Conservation (phyloP, 176 grass and related monocot species). For the Eragrostis curvula region DNA sequence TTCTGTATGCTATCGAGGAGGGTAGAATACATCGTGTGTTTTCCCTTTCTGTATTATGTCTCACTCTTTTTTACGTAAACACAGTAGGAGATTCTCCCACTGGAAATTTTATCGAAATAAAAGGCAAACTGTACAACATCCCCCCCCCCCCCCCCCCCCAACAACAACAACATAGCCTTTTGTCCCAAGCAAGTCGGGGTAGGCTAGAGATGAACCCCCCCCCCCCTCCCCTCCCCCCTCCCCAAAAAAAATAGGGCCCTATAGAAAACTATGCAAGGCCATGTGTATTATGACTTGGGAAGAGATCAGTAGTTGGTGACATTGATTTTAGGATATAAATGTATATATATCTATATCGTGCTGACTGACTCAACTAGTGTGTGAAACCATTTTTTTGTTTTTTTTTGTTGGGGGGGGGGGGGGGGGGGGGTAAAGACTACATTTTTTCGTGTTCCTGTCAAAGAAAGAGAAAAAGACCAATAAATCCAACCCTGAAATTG, state of each 20-base stretch:
- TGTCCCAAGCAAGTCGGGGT: no score
- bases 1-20: constrained; percentile 7
- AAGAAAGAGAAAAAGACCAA: neutral
- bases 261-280: neutral
- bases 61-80: neutral
- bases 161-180: no score
- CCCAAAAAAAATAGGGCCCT: no score
- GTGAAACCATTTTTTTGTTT: constrained; percentile 7
- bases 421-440: neutral
- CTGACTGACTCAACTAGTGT: neutral
- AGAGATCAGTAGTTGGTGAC: constrained; percentile 17
- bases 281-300: constrained; percentile 13
- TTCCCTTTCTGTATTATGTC: no score
- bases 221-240: no score
- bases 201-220: no score
- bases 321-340: constrained; percentile 12
- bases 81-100: no score
- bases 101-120: no score
- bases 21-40: neutral
- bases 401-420: no score
- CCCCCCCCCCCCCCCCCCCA: no score
- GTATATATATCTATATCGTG: neutral
- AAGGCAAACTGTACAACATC: no score
- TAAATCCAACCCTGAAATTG: neutral
- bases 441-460: constrained; percentile 6